These are phyloP conservation scores for Juncus inflexus DNA, from an alignment of 176 grass and related monocot species.

Conservation along the genomic window DNA sequence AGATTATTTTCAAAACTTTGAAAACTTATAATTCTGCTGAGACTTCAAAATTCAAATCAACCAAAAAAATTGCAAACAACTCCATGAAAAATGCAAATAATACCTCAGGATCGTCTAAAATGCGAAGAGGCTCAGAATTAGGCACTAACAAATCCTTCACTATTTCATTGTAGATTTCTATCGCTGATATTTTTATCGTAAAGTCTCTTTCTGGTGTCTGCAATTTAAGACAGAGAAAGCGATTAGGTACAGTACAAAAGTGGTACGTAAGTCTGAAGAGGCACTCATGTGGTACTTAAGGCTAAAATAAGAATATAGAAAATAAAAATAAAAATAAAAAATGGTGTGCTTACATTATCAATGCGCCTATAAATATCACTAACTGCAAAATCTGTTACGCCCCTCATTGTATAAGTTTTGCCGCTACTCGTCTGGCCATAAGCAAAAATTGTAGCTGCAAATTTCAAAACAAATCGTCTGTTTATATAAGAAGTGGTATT, in stretches of 20 bases:
- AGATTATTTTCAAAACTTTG: too few relatives aligned
- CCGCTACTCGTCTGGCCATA: conserved; percentile 99
- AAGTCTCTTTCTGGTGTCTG: conserved; percentile 79
- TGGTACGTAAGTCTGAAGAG: too few relatives aligned
- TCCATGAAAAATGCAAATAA: too few relatives aligned
- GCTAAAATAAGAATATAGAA: not conserved
- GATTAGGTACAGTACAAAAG: too few relatives aligned
- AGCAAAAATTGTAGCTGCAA: conserved; percentile 66
- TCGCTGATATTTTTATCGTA: conserved; percentile 47
- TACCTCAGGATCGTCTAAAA: conserved; percentile 99
- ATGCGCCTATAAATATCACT: conserved; percentile 65
- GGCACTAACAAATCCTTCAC: conserved; percentile 90
- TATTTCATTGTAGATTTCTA: conserved; percentile 95
- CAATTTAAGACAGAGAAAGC: not conserved
- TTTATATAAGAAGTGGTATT: too few relatives aligned
- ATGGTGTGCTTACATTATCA: conserved; percentile 30
- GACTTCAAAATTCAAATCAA: too few relatives aligned
- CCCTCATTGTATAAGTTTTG: conserved; percentile 96
- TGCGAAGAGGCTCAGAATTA: conserved; percentile 72
- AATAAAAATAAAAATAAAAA: not conserved
- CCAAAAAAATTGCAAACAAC: too few relatives aligned
- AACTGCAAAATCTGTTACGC: conserved; percentile 80
- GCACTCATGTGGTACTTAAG: too few relatives aligned
- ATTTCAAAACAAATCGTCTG: not conserved
- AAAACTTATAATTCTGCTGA: too few relatives aligned